Conservation (phyloP, 2,329 filamentous ascomycete genomes). For the Sarocladium strictum region DNA sequence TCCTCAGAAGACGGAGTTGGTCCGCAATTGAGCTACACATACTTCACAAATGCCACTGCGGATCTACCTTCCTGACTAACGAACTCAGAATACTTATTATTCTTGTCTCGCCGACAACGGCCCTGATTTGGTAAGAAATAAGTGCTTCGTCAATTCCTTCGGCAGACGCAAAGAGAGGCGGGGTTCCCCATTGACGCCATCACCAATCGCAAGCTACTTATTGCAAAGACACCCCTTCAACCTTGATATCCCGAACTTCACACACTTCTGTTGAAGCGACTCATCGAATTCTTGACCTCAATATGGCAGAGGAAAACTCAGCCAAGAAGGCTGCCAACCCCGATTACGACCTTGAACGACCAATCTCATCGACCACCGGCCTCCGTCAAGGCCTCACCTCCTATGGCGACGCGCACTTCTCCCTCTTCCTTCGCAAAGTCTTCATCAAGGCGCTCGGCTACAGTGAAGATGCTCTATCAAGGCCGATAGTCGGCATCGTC, state of each 20-base stretch:
- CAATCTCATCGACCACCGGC: slow-evolving; percentile 44
- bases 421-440: slow-evolving; percentile 66
- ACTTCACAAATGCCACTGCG: not conserved
- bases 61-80: no score
- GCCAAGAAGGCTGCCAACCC: slow-evolving; percentile 8
- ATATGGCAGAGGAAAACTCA: not conserved
- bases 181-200: slow-evolving; percentile 1
- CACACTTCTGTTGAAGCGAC: not conserved
- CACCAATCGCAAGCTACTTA: not conserved
- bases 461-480: slow-evolving; percentile 62
- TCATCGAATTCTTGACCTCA: not conserved
- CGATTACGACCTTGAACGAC: slow-evolving; percentile 57
- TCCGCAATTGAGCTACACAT: not conserved
- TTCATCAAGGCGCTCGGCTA: slow-evolving; percentile 75
- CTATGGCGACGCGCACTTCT: slow-evolving; percentile 71
- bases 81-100: not conserved
- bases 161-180: not conserved
- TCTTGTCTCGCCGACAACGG: not conserved
- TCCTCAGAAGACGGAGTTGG: not conserved
- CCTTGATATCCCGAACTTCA: not conserved
- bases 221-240: not conserved
- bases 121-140: not conserved
- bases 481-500: slow-evolving; percentile 68
- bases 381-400: slow-evolving; percentile 59
- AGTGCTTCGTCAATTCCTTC: not conserved